These are phyloP conservation scores for Zopfochytrium polystomum DNA, from an alignment of 371 early-diverging fungal genomes.

Conservation along the genomic window DNA sequence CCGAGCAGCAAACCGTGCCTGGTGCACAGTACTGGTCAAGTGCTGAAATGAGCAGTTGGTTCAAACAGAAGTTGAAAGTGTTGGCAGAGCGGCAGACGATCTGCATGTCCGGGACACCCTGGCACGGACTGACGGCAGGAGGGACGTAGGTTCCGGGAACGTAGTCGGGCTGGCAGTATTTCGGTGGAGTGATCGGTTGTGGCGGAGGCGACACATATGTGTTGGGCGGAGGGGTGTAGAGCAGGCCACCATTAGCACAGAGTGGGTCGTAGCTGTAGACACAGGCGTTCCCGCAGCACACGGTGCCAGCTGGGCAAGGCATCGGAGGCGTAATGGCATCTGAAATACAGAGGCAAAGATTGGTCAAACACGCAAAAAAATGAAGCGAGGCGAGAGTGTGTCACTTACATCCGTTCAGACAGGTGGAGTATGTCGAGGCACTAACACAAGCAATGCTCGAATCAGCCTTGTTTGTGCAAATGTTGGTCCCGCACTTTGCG, in stretches of 20 bases:
- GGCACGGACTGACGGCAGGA: slow-evolving; percentile 1
- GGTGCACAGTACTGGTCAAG: slow-evolving; percentile 12
- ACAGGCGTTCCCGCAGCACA: slow-evolving; percentile 24
- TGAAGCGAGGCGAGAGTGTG: neutral
- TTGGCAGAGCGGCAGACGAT: slow-evolving; percentile 13
- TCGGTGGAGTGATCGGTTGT: neutral
- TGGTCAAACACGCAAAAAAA: neutral
- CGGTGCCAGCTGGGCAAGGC: slow-evolving; percentile 14
- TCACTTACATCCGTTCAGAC: slow-evolving; percentile 3
- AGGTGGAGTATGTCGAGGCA: slow-evolving; percentile 5
- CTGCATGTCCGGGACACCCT: slow-evolving; percentile 12
- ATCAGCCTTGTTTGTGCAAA: slow-evolving; percentile 7
- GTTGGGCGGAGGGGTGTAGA: neutral
- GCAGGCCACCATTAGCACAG: neutral
- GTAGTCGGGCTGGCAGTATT: neutral
- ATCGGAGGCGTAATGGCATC: slow-evolving; percentile 8
- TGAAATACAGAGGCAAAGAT: neutral
- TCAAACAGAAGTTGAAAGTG: slow-evolving; percentile 24
- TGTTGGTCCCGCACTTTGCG: slow-evolving; percentile 11
- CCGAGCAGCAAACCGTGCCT: slow-evolving; percentile 19
- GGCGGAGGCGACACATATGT: neutral
- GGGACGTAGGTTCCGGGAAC: neutral
- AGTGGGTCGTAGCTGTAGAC: slow-evolving; percentile 8
- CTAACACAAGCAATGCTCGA: slow-evolving; percentile 10
- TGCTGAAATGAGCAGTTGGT: neutral